Base-by-base conservation (phyloP, 768 basidiomycete species). In the Inosperma sp. region DNA sequence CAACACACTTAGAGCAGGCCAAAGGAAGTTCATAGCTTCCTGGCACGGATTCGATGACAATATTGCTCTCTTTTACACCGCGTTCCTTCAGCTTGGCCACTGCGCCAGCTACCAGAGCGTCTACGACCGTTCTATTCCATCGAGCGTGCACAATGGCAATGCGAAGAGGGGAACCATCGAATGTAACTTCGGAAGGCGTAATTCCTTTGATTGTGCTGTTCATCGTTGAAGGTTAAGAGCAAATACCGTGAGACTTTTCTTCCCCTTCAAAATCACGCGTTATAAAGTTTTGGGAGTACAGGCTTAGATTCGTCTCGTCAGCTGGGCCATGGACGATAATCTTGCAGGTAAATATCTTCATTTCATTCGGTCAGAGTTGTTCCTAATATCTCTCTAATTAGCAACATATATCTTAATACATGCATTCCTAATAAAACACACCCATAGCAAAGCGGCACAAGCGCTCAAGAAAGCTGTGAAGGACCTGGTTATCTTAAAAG, bases 1-100 rank as follows among this genome's bases (percentile, higher is more conserved):
- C 30, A 16, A 46, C 53, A 83, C 62, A 96, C 95, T 82, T 84
- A 59, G 86, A 82, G 62, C 84, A 87, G 12, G 93, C 83, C 75
- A 73, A 82, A 63, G 96, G 96, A 16, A 99, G 78, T 74, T 99
- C 96, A 66, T 84, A 99, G 70, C 88, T 91, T 7, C 96, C 96
- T 0, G 95, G 93, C 1, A 99, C 93, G 29, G 84, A 86, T 72
- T 94, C 86, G 36, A 94, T 72, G 44, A 93, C 78, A 62, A 99
- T 97, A 61, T 97, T 94, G 64, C 77, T 76, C 44, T 90, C 82
- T 72, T 88, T 88, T 56, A 98, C 95, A 21, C 95, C 95, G 27
- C 78, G 73, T 61, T 83, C 82, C 70, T 83, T 86, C 58, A 99
- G 79, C 64, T 91, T 93, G 17, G 73, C 70, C 48, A 91, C 68